Evolutionary conservation across 2,329 filamentous ascomycete genomes (phyloP).

Genomic region (Fusarium sp.): DNA sequence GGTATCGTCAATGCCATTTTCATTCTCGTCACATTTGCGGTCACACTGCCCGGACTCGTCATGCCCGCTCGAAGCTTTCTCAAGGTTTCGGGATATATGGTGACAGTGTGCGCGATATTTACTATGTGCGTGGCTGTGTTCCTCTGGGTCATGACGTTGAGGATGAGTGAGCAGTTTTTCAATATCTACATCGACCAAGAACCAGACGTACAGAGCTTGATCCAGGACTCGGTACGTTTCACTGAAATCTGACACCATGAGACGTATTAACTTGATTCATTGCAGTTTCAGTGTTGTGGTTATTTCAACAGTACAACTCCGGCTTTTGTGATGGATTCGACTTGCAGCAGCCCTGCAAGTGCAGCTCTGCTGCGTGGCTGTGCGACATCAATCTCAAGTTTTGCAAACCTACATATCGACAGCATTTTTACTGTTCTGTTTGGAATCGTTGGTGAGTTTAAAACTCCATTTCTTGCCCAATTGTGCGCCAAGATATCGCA

Average conservation of each 20-base stretch:
- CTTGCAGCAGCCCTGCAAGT: constrained; percentile 75
- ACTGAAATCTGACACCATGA: neutral
- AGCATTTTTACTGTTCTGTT: constrained; percentile 83
- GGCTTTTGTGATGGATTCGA: constrained; percentile 74
- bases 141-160: constrained; percentile 79
- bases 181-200: constrained; percentile 70
- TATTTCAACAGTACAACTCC: constrained; percentile 78
- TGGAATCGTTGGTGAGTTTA: constrained; percentile 74
- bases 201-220: constrained; percentile 68
- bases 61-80: constrained; percentile 75
- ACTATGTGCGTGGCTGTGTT: constrained; percentile 73
- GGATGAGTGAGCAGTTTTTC: constrained; percentile 70
- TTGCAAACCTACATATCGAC: constrained; percentile 77
- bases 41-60: constrained; percentile 77
- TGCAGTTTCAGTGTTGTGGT: constrained; percentile 81
- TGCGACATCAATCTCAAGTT: constrained; percentile 72
- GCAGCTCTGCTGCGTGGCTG: constrained; percentile 78
- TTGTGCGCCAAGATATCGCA: neutral
- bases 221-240: constrained; percentile 74
- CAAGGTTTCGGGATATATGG: constrained; percentile 73
- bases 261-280: neutral
- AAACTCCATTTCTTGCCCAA: neutral
- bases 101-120: constrained; percentile 70
- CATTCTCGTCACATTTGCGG: constrained; percentile 75
- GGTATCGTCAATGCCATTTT: constrained; percentile 78